Evolutionary conservation across 2,329 filamentous ascomycete species (phyloP), one percentile per base, ranked within the genome.

Genomic region (Cladophialophora yegresii): DNA sequence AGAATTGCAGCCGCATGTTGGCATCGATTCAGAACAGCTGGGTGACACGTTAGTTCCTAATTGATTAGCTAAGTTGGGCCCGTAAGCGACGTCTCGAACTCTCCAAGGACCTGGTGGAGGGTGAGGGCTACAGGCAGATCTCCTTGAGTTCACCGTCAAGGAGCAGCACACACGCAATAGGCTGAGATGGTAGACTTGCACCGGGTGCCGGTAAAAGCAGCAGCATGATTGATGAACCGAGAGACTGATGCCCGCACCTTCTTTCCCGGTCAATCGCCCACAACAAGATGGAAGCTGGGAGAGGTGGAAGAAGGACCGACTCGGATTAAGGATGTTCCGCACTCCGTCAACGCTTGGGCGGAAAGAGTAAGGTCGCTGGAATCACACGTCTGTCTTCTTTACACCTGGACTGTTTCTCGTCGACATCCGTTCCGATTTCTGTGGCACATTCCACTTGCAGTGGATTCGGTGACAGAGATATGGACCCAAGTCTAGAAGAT

Each of bases 401-500:
- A 20, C 6, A 28, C 33, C 9, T 16, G 10, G 4, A 23, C 10
- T 28, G 20, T 28, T 23, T 50, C 47, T 23, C 20, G 20, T 43
- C 36, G 16, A 43, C 36, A 43, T 7, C 16, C 36, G n/a, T n/a
- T n/a, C 8, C n/a, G 5, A 43, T n/a, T n/a, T 8, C n/a, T 6
- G 1, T 43, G 36, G 13, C n/a, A 16, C 16, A 7, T 43, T 7
- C 36, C 6, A n/a, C 6, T 43, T 7, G 36, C n/a, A 1, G 36
- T 43, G 13, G 16, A 43, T 8, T 16, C 16, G 5, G 5, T 6
- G 12, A 16, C 7, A 8, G n/a, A 16, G 16, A 43, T 2, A 65
- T 65, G 63, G 59, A 60, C 43, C 59, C 63, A 36, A 65, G 55
- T 32, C 28, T 63, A 30, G 64, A 66, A 50, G 50, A 45, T 16